A percentile compares a stretch with the other conserved stretches of the same genome.
phyloP scores from a whole-genome alignment of 2,329 filamentous ascomycete genomes.

The Hypoxylon rubiginosum region DNA sequence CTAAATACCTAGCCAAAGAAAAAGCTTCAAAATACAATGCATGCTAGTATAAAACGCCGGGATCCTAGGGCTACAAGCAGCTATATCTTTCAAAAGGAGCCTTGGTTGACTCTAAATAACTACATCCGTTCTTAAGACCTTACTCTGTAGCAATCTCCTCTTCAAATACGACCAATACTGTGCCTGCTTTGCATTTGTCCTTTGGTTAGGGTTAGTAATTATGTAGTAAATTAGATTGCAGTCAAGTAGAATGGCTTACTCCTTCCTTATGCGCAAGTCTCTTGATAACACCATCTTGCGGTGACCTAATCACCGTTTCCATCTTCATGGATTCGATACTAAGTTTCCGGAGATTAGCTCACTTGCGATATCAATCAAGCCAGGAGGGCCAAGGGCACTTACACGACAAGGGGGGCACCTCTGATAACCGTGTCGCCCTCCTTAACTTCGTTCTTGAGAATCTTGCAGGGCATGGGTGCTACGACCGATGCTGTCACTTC shows the following conservation, averaged over 20 bases:
- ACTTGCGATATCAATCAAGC: not conserved
- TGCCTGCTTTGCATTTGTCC: constrained; percentile 85
- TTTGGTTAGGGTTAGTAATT: constrained; percentile 52
- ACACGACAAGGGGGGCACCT: constrained; percentile 88
- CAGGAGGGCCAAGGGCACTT: constrained; percentile 52
- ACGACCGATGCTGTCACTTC: constrained; percentile 85
- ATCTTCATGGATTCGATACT: constrained; percentile 92
- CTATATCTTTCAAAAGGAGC: no score
- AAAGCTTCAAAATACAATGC: not conserved
- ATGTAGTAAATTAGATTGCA: not conserved
- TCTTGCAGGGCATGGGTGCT: constrained; percentile 98
- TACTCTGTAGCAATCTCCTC: constrained; percentile 53
- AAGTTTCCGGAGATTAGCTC: constrained; percentile 28
- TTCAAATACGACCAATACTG: constrained; percentile 80
- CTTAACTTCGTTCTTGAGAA: constrained; percentile 87
- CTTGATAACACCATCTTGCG: constrained; percentile 78
- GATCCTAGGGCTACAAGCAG: not conserved
- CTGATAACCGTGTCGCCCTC: constrained; percentile 87
- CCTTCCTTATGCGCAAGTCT: constrained; percentile 81
- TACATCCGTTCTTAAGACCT: not conserved
- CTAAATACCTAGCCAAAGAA: not conserved
- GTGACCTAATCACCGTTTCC: constrained; percentile 86
- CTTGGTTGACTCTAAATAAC: not conserved
- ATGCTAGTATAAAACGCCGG: not conserved
- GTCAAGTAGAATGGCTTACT: constrained; percentile 61